Evolutionary conservation across 2,329 filamentous ascomycete genomes (phyloP), one percentile per base, ranked within the genome.

Genomic region (Parafenestella ontariensis): DNA sequence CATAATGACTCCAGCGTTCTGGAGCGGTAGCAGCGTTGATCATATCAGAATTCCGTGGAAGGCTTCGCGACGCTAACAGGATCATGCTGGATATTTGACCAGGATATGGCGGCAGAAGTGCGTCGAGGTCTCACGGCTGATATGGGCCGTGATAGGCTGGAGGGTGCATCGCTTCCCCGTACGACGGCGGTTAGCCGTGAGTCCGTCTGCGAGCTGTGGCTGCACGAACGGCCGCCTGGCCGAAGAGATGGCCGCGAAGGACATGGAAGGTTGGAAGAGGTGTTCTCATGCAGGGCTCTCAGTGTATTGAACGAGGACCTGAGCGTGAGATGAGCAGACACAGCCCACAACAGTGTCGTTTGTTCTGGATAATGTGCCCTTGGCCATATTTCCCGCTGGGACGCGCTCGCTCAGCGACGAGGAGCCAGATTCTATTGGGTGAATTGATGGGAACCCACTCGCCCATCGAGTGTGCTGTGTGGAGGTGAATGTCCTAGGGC

Each of bases 131-230:
- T 47, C 47, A 64, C 58, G 52, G 56, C 47, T 44, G 57, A 24
- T 52, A 37, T 41, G 44, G 39, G 40, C 37, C 41, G 60, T 69
- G 66, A 73, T 73, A 67, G 70, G 71, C 53, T 61, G 56, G 50
- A 47, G 26, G 49, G 26, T 50, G 54, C 49, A 37, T 61, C 31
- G 55, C 52, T 60, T 61, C 54, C 52, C 66, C 64, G 59, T 65
- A 51, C 58, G 56, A 65, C 59, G 62, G 62, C 65, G 58, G 55
- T 59, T 64, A 65, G 62, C 59, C 51, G 55, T 56, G 47, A 58
- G 52, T 50, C 51, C 47, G 56, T 48, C 49, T 56, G 49, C 40
- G 31, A 58, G 52, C 48, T 52, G 61, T 61, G 64, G 68, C 62
- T 63, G 65, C 63, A 66, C 59, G 54, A 62, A 61, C 53, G 59